Evolutionary conservation across 306 rosid genomes (phyloP).

Genomic region (Quercus mongolica): DNA sequence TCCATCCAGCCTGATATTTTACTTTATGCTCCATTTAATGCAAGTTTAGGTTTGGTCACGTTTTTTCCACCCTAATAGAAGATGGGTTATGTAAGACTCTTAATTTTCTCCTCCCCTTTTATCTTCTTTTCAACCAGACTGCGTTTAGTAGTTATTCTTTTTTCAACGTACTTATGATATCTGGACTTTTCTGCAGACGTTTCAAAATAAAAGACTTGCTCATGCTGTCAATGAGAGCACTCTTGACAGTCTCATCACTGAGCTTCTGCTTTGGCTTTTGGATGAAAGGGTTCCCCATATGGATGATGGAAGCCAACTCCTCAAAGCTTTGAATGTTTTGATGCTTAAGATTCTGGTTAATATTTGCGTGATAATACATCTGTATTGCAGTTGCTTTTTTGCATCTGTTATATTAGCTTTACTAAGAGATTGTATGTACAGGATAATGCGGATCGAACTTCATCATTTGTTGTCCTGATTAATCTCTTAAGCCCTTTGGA

Average conservation of each 20-base stretch:
- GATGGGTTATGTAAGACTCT: neutral
- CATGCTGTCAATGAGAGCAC: conserved; percentile 89
- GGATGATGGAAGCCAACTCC: conserved; percentile 98
- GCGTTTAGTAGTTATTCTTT: neutral
- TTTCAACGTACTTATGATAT: conserved; percentile 3
- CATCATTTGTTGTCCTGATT: conserved; percentile 91
- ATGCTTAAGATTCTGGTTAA: conserved; percentile 95
- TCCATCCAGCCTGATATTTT: neutral
- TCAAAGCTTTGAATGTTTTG: conserved; percentile 94
- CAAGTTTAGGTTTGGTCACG: neutral
- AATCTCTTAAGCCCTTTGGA: conserved; percentile 88
- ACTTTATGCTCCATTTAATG: conserved; percentile 3
- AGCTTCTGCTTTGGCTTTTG: conserved; percentile 97
- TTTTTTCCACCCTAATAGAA: neutral
- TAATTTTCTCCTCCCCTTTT: neutral
- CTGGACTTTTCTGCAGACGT: conserved; percentile 54
- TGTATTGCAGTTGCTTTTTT: neutral
- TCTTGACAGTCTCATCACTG: conserved; percentile 91
- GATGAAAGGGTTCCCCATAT: conserved; percentile 99
- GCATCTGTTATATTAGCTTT: conserved; percentile 2
- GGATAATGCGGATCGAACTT: conserved; percentile 98
- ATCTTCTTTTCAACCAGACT: neutral
- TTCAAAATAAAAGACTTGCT: conserved; percentile 92
- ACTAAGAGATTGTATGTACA: conserved; percentile 34
- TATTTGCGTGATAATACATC: neutral